A percentile compares a stretch with the other conserved stretches of the same genome.
Evolutionary conservation across 2,329 filamentous ascomycete species (phyloP).

Genomic region (Penicillium sp.): DNA sequence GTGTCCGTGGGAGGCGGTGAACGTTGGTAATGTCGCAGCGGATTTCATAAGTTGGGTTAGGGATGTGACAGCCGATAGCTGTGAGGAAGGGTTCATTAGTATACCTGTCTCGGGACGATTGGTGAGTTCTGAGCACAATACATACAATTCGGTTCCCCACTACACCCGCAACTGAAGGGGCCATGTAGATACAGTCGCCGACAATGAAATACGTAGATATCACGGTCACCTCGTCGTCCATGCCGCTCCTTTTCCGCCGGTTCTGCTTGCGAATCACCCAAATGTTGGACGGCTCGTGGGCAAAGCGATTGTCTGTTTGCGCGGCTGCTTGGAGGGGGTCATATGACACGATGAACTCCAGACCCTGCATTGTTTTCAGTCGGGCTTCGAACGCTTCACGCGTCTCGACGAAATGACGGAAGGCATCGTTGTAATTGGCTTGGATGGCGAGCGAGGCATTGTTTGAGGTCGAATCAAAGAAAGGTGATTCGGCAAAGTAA

Average conservation of each 20-base stretch:
- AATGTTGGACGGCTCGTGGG: slow-evolving; percentile 50
- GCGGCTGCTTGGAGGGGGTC: slow-evolving; percentile 53
- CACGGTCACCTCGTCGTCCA: slow-evolving; percentile 51
- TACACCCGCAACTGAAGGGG: slow-evolving; percentile 59
- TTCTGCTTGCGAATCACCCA: slow-evolving; percentile 63
- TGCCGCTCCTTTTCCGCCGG: slow-evolving; percentile 44
- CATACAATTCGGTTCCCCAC: slow-evolving; percentile 55
- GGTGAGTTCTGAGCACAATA: neutral
- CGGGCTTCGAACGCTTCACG: slow-evolving; percentile 56
- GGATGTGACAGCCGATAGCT: slow-evolving; percentile 57
- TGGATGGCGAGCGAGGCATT: slow-evolving; percentile 58
- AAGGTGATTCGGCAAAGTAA: slow-evolving; percentile 63
- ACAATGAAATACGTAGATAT: slow-evolving; percentile 61
- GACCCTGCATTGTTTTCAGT: slow-evolving; percentile 54
- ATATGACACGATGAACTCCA: slow-evolving; percentile 59
- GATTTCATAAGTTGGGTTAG: slow-evolving; percentile 56
- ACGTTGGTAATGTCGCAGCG: slow-evolving; percentile 54
- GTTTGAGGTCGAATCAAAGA: slow-evolving; percentile 61
- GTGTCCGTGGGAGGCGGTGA: slow-evolving; percentile 59
- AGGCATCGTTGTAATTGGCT: slow-evolving; percentile 48
- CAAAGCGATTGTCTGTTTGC: slow-evolving; percentile 40
- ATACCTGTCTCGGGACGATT: neutral
- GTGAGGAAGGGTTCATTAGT: slow-evolving; percentile 7
- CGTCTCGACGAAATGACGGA: slow-evolving; percentile 52
- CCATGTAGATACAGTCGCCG: slow-evolving; percentile 61